Evolutionary conservation across 2,329 filamentous ascomycete genomes (phyloP), one percentile per base, ranked within the genome.

Genomic region (Podosphaera xanthii): DNA sequence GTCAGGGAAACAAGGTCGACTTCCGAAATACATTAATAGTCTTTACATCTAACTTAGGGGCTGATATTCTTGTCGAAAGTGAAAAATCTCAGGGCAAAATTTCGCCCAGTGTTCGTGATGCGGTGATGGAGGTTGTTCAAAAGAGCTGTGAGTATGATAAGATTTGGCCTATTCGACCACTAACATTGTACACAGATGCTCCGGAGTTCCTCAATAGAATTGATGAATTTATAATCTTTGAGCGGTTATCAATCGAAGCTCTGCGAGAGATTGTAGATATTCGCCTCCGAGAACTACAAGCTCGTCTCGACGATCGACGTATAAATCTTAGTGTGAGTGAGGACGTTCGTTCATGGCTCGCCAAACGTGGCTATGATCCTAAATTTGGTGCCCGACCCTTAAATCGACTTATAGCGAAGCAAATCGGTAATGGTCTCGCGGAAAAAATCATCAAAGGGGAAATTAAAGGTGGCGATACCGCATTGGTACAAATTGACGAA

Each of bases 1-100:
- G 88, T 0, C 91, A 97, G 72, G 92, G 92, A 38, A 90, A 95
- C 74, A 95, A 92, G 71, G 85, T 98, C 61, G 92, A 97, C 69
- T 97, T 97, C 76, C 80, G 86, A 62, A 97, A 96, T 71, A 96
- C 91, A 6, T 86, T 97, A 67, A 96, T 97, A 64, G 91, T 97
- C 2, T 78, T 98, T 59, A 97, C 92, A 0, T 95, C 89, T 44
- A 98, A 98, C 70, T 79, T 98, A 1, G 92, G 92, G 46, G 90
- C 92, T 12, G 82, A 95, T 60, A 91, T 94, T 57, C 83, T 98
- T 9, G 86, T 96, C 22, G 86, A 84, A 42, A 81, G 82, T 54
- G 78, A 84, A 62, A 78, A 77, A 2, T 68, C 75, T 0, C 77
- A 80, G 56, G 83, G 84, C 48, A 82, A 86, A 38, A 82, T 97